Percentiles rank a stretch among this genome's conserved stretches.
These are phyloP conservation scores for Saturnispora zaruensis DNA, from an alignment of 805 yeast genomes.

Conservation along the genomic window DNA sequence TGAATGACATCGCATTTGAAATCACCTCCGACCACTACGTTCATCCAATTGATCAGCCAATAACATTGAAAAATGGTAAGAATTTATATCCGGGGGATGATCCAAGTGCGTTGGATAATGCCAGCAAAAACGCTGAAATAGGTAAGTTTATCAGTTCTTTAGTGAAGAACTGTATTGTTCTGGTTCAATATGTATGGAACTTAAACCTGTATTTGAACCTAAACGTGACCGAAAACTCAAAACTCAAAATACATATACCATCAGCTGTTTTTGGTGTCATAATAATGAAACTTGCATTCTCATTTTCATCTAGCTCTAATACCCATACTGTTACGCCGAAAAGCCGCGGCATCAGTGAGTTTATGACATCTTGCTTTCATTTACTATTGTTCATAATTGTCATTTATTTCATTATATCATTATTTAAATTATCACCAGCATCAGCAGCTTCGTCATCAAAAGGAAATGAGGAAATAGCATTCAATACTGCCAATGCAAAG, in stretches of 20 bases:
- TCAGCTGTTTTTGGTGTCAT: conserved; percentile 12
- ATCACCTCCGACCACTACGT: conserved; percentile 16
- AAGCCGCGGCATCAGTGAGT: not conserved
- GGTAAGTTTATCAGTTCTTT: conserved; percentile 10
- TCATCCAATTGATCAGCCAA: conserved; percentile 28
- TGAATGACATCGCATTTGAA: conserved; percentile 27
- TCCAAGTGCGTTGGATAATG: not conserved
- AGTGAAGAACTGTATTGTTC: conserved; percentile 6
- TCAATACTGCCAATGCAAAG: conserved; percentile 6
- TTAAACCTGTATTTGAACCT: conserved; percentile 24
- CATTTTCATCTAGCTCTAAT: conserved; percentile 1
- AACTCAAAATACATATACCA: conserved; percentile 24
- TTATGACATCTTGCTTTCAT: not conserved
- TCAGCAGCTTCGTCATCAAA: not conserved
- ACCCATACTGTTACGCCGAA: not conserved
- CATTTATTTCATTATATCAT: not conserved
- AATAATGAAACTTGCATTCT: conserved; percentile 11
- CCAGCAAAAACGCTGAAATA: conserved; percentile 1
- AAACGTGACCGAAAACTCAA: conserved; percentile 16
- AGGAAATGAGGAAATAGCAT: not conserved
- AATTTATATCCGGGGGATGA: conserved; percentile 10
- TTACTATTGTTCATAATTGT: not conserved
- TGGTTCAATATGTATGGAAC: conserved; percentile 19
- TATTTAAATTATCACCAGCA: not conserved
- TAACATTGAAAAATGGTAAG: conserved; percentile 15